Evolutionary conservation across 208 protist species (phyloP).

Genomic region (Leptomonas seymouri): DNA sequence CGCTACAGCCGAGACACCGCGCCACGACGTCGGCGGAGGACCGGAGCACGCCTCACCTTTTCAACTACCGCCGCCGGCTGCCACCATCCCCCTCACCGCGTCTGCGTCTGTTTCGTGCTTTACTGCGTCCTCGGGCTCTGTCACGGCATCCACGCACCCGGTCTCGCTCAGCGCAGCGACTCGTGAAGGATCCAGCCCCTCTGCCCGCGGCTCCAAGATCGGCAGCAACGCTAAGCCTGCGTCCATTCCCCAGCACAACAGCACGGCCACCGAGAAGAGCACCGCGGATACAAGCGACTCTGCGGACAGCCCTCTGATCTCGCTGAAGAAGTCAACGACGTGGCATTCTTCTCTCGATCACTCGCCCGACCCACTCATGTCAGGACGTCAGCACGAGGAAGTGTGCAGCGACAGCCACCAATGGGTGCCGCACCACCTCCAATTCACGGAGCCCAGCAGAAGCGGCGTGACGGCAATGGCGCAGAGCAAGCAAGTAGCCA

Average conservation of each 20-base stretch:
- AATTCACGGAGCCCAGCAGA: not conserved
- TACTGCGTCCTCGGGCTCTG: conserved; percentile 11
- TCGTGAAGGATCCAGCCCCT: not conserved
- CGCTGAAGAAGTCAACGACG: not conserved
- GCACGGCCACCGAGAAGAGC: not conserved
- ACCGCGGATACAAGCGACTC: not conserved
- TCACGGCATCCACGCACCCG: conserved; percentile 4
- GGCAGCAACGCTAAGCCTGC: not conserved
- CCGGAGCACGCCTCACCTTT: not conserved
- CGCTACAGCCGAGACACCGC: conserved; percentile 22
- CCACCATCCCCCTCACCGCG: not conserved
- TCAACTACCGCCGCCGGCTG: conserved; percentile 10
- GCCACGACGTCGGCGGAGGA: not conserved
- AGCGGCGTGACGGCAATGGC: not conserved
- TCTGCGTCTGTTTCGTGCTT: conserved; percentile 11
- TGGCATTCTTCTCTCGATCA: not conserved
- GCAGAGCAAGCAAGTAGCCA: not conserved
- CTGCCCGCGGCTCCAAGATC: not conserved
- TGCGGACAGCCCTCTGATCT: conserved; percentile 10
- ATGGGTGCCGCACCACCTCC: not conserved
- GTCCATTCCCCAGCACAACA: not conserved
- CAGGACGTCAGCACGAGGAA: not conserved
- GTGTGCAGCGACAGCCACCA: not conserved
- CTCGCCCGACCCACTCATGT: not conserved
- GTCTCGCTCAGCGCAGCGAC: not conserved